Conservation (phyloP, 2,329 filamentous ascomycete genomes). For the Rhynchosporium secalis region DNA sequence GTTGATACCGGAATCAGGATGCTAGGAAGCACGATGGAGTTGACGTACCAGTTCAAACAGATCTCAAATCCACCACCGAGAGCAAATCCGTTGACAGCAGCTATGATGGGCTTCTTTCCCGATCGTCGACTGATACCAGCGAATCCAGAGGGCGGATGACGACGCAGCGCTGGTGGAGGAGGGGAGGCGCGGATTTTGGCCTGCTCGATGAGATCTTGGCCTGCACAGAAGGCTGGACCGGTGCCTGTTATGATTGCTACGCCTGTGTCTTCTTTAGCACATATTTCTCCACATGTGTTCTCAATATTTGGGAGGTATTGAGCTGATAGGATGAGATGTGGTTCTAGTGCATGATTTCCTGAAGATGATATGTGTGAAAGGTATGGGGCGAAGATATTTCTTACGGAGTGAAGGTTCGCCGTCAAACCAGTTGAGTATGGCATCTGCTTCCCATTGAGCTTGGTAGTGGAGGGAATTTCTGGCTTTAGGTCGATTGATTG, state of each 20-base stretch:
- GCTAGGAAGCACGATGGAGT: neutral
- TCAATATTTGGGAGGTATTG: too few species aligned
- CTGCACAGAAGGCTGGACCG: constrained; percentile 67
- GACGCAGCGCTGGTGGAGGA: constrained; percentile 34
- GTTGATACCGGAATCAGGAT: neutral
- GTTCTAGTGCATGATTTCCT: neutral
- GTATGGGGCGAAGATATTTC: neutral
- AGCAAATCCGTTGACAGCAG: constrained; percentile 75
- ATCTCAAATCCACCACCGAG: constrained; percentile 79
- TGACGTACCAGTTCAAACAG: constrained; percentile 49
- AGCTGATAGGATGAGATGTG: too few species aligned
- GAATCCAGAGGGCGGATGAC: constrained; percentile 51
- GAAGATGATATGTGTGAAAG: neutral
- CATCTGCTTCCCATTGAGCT: constrained; percentile 44
- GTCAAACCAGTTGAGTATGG: constrained; percentile 62
- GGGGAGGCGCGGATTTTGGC: constrained; percentile 45
- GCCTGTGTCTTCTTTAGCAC: neutral
- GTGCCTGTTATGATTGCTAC: constrained; percentile 65
- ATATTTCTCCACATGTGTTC: too few species aligned
- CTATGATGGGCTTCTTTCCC: constrained; percentile 74
- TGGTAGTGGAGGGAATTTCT: constrained; percentile 49
- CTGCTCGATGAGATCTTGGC: constrained; percentile 66
- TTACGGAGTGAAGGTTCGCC: constrained; percentile 49
- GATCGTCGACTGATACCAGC: constrained; percentile 65
- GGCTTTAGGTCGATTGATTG: constrained; percentile 53